A percentile compares a stretch with the other conserved stretches of the same genome.
phyloP scores from a whole-genome alignment of 805 yeast genomes.

The Myxozyma neotropica region DNA sequence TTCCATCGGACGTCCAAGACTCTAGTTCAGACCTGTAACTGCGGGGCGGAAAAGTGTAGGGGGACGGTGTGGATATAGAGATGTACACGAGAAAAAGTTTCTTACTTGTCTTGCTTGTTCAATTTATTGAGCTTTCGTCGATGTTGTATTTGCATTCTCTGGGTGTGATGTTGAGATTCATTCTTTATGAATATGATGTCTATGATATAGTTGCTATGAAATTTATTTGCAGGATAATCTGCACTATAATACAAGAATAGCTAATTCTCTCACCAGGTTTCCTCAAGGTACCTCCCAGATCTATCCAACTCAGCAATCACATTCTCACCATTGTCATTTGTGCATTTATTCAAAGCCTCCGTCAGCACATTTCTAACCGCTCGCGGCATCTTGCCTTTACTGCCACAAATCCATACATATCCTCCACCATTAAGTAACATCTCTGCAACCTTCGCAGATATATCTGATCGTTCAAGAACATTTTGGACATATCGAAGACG shows the following conservation, averaged over 20 bases:
- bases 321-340: conserved; percentile 20
- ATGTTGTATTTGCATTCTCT: too few relatives aligned
- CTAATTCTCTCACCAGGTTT: conserved; percentile 63
- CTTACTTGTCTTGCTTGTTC: too few relatives aligned
- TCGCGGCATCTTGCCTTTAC: conserved; percentile 91
- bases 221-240: background rate
- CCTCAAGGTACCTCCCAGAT: conserved; percentile 69
- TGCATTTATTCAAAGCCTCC: conserved; percentile 42
- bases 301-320: conserved; percentile 64
- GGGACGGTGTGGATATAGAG: background rate
- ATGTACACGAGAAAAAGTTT: too few relatives aligned
- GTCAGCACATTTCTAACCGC: conserved; percentile 81
- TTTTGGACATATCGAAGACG: conserved; percentile 30
- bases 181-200: too few relatives aligned
- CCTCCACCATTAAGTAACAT: conserved; percentile 60
- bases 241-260: background rate
- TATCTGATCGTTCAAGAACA: background rate
- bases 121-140: too few relatives aligned
- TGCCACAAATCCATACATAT: conserved; percentile 80
- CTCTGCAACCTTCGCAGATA: conserved; percentile 48
- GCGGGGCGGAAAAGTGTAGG: conserved; percentile 1
- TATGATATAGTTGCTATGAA: background rate
- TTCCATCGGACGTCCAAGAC: background rate
- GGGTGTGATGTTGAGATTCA: too few relatives aligned
- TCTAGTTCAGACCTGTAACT: background rate